A percentile compares a stretch with the other conserved stretches of the same genome.
Conservation (phyloP, 1,284 basidiomycete species). For the Rhodofomes roseus region DNA sequence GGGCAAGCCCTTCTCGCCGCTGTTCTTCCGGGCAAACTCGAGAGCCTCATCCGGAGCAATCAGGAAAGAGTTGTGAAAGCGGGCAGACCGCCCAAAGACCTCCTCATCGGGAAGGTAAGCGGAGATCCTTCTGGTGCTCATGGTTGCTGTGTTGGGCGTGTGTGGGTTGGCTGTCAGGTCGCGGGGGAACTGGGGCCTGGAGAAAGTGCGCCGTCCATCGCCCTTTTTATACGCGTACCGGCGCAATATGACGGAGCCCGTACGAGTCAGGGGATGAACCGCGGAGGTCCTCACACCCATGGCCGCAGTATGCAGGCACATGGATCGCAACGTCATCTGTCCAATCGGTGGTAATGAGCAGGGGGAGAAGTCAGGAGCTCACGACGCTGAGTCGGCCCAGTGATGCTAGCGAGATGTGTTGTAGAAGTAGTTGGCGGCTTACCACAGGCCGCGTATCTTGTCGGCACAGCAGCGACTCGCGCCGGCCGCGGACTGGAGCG, state of each 20-base stretch:
- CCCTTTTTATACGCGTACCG: neutral
- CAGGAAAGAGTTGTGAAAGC: conserved; percentile 55
- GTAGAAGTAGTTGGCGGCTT: no score
- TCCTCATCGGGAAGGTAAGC: neutral
- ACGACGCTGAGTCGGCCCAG: neutral
- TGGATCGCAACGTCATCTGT: neutral
- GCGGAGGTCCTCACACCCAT: neutral
- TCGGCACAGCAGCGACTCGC: no score
- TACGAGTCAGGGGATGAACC: neutral
- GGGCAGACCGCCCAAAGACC: neutral
- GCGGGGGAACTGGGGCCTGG: neutral
- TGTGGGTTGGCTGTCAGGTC: neutral
- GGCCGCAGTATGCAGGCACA: neutral
- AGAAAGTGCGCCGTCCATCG: neutral
- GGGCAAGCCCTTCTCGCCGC: conserved; percentile 41
- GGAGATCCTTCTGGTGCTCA: neutral
- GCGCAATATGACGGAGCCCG: neutral
- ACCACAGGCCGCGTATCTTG: no score
- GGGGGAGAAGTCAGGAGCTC: neutral
- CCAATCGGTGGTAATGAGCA: neutral
- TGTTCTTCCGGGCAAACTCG: conserved; percentile 40
- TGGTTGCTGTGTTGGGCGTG: neutral
- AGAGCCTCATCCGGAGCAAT: conserved; percentile 41
- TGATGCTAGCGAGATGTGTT: no score
- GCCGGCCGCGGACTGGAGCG: no score